Evolutionary conservation across 495 filamentous ascomycete genomes (phyloP).

Genomic region (Penicillium coffeae): DNA sequence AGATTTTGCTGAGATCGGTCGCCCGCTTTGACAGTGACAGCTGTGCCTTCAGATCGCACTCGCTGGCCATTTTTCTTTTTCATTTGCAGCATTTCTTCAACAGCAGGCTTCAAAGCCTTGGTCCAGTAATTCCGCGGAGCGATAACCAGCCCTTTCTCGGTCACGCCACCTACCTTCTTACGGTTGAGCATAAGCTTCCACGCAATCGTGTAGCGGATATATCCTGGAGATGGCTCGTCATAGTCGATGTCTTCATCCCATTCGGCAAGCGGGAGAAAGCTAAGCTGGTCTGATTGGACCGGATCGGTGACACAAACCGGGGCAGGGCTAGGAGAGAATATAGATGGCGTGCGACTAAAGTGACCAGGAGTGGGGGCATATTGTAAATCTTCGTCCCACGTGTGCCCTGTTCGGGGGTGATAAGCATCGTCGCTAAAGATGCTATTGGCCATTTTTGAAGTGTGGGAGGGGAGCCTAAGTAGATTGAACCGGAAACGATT

Average conservation of each 20-base stretch:
- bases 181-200: slow-evolving; percentile 13
- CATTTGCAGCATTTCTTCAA: too few species aligned
- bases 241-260: slow-evolving; percentile 4
- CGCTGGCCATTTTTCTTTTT: slow-evolving; percentile 6
- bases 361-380: slow-evolving; percentile 4
- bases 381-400: slow-evolving; percentile 2
- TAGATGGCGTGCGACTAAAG: neutral
- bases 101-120: too few species aligned
- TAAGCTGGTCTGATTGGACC: neutral
- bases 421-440: neutral
- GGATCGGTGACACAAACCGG: neutral
- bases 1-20: slow-evolving; percentile 1
- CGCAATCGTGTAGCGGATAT: slow-evolving; percentile 9
- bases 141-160: slow-evolving; percentile 8
- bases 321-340: slow-evolving; percentile 3
- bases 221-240: neutral
- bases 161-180: slow-evolving; percentile 8
- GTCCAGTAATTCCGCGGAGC: too few species aligned
- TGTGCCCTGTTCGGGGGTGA: neutral
- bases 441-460: slow-evolving; percentile 1
- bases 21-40: neutral
- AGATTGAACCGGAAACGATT: slow-evolving; percentile 5
- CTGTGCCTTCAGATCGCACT: slow-evolving; percentile 3
- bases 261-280: slow-evolving; percentile 1
- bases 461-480: neutral